Percentiles rank a stretch among this genome's conserved stretches.
These are phyloP conservation scores for Chaetomium fimeti DNA, from an alignment of 495 filamentous ascomycete genomes.

Conservation along the genomic window DNA sequence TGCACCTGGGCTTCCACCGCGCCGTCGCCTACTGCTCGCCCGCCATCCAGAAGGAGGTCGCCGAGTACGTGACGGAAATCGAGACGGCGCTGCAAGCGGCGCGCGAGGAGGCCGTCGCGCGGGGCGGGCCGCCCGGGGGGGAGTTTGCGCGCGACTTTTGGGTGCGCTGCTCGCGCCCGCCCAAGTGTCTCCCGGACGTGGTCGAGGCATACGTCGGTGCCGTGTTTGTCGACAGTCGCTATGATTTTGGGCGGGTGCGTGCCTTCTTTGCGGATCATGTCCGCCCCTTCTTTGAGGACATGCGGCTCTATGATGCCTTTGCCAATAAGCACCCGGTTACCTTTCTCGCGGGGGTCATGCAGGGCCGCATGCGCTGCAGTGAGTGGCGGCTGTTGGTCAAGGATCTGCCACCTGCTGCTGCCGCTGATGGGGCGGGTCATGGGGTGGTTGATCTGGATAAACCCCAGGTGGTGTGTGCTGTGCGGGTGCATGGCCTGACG, in stretches of 20 bases:
- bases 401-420: slow-evolving; percentile 16
- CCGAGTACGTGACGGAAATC: slow-evolving; percentile 68
- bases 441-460: slow-evolving; percentile 25
- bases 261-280: slow-evolving; percentile 73
- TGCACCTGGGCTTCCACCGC: slow-evolving; percentile 70
- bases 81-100: slow-evolving; percentile 52
- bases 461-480: slow-evolving; percentile 61
- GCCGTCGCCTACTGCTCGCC: slow-evolving; percentile 65
- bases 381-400: slow-evolving; percentile 44
- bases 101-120: slow-evolving; percentile 43
- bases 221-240: slow-evolving; percentile 86
- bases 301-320: slow-evolving; percentile 82
- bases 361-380: slow-evolving; percentile 46
- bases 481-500: slow-evolving; percentile 72
- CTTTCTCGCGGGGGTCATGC: slow-evolving; percentile 44
- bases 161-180: slow-evolving; percentile 65
- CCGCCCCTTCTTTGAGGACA: slow-evolving; percentile 78
- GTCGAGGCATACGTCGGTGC: slow-evolving; percentile 89
- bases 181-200: slow-evolving; percentile 86
- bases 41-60: slow-evolving; percentile 60
- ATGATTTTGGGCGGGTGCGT: slow-evolving; percentile 70
- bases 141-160: slow-evolving; percentile 75
- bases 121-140: slow-evolving; percentile 28
- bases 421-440: neutral
- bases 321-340: slow-evolving; percentile 82